These are phyloP conservation scores for Populus trichocarpa DNA, from an alignment of 441 rosid genomes.

Conservation along the genomic window DNA sequence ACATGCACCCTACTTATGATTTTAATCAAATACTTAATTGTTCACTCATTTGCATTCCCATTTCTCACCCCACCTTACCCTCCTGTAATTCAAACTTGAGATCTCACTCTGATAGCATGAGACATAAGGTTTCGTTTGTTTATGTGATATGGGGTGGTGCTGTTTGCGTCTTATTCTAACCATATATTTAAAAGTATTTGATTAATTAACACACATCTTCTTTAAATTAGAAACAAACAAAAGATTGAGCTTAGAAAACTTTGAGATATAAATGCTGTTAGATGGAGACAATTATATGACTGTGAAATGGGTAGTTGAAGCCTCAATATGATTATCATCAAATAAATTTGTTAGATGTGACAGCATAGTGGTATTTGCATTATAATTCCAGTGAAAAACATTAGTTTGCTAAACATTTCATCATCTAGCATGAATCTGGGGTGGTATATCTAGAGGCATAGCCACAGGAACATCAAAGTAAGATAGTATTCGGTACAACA, in stretches of 20 bases:
- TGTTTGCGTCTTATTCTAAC: no score
- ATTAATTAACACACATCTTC: not conserved
- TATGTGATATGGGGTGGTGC: no score
- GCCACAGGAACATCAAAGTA: not conserved
- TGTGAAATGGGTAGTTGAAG: constrained; percentile 3
- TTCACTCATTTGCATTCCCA: not conserved
- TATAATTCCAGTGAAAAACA: not conserved
- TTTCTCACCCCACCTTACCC: not conserved
- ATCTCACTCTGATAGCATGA: no score
- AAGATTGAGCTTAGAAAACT: not conserved
- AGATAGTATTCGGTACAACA: not conserved
- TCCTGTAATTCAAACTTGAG: no score
- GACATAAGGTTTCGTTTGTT: no score
- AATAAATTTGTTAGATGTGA: not conserved
- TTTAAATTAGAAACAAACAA: no score
- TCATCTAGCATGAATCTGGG: no score
- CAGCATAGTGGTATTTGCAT: not conserved
- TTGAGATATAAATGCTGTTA: not conserved
- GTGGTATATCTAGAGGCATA: not conserved
- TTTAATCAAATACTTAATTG: not conserved
- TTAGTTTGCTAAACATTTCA: not conserved
- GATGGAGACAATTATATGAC: not conserved
- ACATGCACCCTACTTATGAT: constrained; percentile 15
- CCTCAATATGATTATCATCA: not conserved
- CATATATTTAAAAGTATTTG: no score